Evolutionary conservation across 169 alveolate genomes (phyloP).

Genomic region (Eimeria tenella): DNA sequence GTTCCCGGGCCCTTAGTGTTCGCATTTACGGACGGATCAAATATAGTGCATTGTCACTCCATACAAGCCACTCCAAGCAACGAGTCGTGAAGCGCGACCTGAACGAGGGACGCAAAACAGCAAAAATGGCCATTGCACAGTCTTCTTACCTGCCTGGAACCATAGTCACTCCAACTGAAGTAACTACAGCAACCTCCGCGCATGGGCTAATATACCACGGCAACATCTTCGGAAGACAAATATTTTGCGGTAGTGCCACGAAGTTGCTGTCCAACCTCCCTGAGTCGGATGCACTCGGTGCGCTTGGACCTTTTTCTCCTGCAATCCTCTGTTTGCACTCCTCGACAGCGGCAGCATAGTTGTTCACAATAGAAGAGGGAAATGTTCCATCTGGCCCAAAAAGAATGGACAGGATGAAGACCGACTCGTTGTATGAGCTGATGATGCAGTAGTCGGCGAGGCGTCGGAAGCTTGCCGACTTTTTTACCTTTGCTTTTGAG

Average conservation of each 20-base stretch:
- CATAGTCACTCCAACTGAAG: not conserved
- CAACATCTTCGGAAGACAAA: conserved; percentile 8
- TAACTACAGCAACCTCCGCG: not conserved
- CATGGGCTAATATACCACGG: conserved; percentile 31
- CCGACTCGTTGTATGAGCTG: conserved; percentile 51
- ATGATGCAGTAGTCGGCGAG: conserved; percentile 20
- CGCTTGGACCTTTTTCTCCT: not conserved
- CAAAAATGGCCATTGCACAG: not conserved
- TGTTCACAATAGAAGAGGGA: conserved; percentile 1
- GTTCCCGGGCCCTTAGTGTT: no score
- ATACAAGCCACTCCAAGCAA: no score
- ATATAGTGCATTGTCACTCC: not conserved
- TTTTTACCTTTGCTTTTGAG: conserved; percentile 25
- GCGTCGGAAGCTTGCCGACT: not conserved
- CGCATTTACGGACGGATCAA: not conserved
- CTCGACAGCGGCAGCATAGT: not conserved
- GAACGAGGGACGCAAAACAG: not conserved
- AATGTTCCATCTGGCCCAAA: conserved; percentile 37
- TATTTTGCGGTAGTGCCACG: not conserved
- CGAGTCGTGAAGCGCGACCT: not conserved
- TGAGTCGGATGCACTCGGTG: not conserved
- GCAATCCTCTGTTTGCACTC: conserved; percentile 8
- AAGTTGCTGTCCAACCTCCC: not conserved
- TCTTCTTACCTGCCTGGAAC: conserved; percentile 30
- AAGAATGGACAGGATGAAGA: conserved; percentile 8